phyloP scores from a whole-genome alignment of 2,329 filamentous ascomycete genomes.

The Venturia oleaginea region DNA sequence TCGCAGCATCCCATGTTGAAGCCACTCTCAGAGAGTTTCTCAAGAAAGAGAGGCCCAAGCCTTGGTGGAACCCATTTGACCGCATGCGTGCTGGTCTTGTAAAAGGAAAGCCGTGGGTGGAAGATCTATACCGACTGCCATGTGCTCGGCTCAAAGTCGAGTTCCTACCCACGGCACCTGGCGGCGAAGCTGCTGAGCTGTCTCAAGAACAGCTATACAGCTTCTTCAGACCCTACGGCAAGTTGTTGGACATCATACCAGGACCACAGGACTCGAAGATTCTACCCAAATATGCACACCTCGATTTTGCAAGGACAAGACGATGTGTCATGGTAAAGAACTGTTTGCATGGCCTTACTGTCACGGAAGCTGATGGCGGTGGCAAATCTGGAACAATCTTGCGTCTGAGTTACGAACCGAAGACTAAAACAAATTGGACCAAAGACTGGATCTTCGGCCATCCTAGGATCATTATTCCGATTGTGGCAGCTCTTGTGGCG shows the following conservation, averaged over 20 bases:
- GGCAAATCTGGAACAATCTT: slow-evolving; percentile 68
- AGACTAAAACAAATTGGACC: slow-evolving; percentile 66
- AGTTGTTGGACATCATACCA: slow-evolving; percentile 73
- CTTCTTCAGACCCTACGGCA: slow-evolving; percentile 82
- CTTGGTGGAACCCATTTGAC: slow-evolving; percentile 83
- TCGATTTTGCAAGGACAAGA: slow-evolving; percentile 66
- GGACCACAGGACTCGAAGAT: slow-evolving; percentile 83
- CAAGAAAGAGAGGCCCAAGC: slow-evolving; percentile 61
- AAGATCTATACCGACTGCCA: slow-evolving; percentile 80
- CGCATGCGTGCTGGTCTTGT: slow-evolving; percentile 65
- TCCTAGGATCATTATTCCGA: slow-evolving; percentile 77
- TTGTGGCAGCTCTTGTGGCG: slow-evolving; percentile 71
- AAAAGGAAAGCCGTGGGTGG: slow-evolving; percentile 81
- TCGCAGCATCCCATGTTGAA: slow-evolving; percentile 47
- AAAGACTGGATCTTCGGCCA: slow-evolving; percentile 83
- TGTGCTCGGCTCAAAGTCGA: slow-evolving; percentile 70
- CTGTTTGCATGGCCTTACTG: slow-evolving; percentile 77
- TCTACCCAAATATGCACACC: slow-evolving; percentile 65
- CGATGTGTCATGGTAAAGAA: slow-evolving; percentile 84
- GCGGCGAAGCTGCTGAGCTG: slow-evolving; percentile 64
- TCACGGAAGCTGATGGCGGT: slow-evolving; percentile 59
- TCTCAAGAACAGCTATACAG: slow-evolving; percentile 81
- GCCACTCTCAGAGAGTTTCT: slow-evolving; percentile 54
- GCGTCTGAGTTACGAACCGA: slow-evolving; percentile 74
- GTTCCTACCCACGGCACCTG: slow-evolving; percentile 66